Percentiles rank a stretch among this genome's conserved stretches.
Conservation (phyloP, 2,329 filamentous ascomycete species). For the Fusarium algeriense region DNA sequence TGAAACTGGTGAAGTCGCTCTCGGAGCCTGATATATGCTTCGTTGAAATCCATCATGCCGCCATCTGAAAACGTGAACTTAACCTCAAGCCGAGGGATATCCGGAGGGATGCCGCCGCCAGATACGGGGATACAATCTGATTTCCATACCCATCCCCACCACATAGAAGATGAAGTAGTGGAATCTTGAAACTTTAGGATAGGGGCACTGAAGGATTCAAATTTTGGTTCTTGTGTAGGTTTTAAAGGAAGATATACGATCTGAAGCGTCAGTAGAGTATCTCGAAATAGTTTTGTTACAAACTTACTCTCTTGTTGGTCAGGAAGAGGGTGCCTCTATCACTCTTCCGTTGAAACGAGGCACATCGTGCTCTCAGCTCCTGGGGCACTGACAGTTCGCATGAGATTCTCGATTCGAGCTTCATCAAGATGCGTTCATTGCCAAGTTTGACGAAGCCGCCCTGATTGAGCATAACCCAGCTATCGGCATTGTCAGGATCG, state of each 20-base stretch:
- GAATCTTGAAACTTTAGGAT: conserved; percentile 90
- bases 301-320: conserved; percentile 83
- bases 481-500: conserved; percentile 68
- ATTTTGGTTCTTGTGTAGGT: conserved; percentile 68
- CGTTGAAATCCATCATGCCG: conserved; percentile 92
- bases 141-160: conserved; percentile 94
- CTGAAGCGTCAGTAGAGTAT: conserved; percentile 57
- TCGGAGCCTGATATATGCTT: conserved; percentile 84
- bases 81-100: conserved; percentile 79
- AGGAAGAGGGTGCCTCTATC: conserved; percentile 82
- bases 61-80: conserved; percentile 94
- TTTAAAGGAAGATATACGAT: conserved; percentile 87
- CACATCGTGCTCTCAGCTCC: conserved; percentile 69
- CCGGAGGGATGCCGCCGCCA: conserved; percentile 83
- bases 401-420: conserved; percentile 81
- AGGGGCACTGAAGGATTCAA: conserved; percentile 90
- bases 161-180: conserved; percentile 82
- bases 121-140: conserved; percentile 83
- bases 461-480: conserved; percentile 93
- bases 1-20: conserved; percentile 85
- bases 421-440: conserved; percentile 84
- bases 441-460: conserved; percentile 85
- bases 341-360: conserved; percentile 77
- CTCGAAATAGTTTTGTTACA: no score
- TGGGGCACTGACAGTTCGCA: conserved; percentile 80